Evolutionary conservation across 2,329 filamentous ascomycete species (phyloP).

Genomic region (Metarhizium album): DNA sequence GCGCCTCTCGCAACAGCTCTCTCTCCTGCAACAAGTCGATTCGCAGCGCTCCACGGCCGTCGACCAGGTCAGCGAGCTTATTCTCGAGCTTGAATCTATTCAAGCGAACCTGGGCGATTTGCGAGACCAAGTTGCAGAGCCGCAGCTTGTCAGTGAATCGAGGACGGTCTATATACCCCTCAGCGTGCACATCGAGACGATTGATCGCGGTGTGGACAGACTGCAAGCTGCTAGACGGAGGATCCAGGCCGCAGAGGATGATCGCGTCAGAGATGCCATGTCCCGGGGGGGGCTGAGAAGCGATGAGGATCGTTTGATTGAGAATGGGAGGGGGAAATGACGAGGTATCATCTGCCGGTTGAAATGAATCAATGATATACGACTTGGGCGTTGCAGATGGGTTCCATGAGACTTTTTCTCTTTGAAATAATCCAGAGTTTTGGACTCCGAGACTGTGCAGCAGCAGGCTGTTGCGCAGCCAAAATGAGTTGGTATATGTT

Average conservation of each 20-base stretch:
- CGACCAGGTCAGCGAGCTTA: conserved; percentile 55
- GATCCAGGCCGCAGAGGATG: conserved; percentile 47
- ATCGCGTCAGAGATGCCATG: conserved; percentile 42
- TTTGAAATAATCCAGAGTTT: too few species aligned
- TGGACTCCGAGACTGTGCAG: neutral
- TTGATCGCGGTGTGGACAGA: conserved; percentile 61
- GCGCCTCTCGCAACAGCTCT: conserved; percentile 52
- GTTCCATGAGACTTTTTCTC: too few species aligned
- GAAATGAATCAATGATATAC: neutral
- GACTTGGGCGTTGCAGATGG: neutral
- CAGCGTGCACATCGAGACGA: conserved; percentile 64
- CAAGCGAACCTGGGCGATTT: conserved; percentile 60
- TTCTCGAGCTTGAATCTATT: conserved; percentile 66
- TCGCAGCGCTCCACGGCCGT: conserved; percentile 55
- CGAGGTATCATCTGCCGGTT: neutral
- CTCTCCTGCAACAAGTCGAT: conserved; percentile 54
- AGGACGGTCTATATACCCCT: conserved; percentile 42
- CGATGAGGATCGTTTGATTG: conserved; percentile 31
- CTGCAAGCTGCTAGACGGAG: conserved; percentile 53
- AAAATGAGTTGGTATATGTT: too few species aligned
- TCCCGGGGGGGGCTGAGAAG: conserved; percentile 31
- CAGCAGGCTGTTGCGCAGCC: neutral
- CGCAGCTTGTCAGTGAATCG: conserved; percentile 45
- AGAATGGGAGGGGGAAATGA: conserved; percentile 14
- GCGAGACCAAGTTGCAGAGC: conserved; percentile 57